Evolutionary conservation across 108 stramenopile species (phyloP), one percentile per base, ranked within the genome.

Genomic region (Nitzschia palea): DNA sequence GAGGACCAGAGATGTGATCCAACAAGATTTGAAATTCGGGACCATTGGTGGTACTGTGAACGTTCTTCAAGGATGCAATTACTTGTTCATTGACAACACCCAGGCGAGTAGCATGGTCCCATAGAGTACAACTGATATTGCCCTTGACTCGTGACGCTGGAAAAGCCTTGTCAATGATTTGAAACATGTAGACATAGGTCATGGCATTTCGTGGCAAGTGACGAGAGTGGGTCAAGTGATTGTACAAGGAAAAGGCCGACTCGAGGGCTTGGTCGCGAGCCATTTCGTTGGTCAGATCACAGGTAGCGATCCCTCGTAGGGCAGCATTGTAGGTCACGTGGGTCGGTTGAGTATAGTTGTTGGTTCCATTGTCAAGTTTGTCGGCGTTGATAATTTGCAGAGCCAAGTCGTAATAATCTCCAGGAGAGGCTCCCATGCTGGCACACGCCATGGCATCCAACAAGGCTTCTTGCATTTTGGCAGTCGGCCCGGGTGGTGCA

Each of bases 281-380:
- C 17, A 75, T 74, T 55, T 76, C 54, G 18, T 34, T 55, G 48
- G 35, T 42, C 34, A 32, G 44, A 23, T 44, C 65, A 23, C 20
- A 48, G 40, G 68, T 77, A 44, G 83, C 70, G 34, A 84, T 66
- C 14, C 84, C 73, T 45, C 88, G 78, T 33, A 89, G 50, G 2
- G 82, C 70, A 0, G 88, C 76, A 62, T 89, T 89, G 81, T 84
- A 86, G 9, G 85, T 85, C 60, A 86, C 74, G 55, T 78, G 72
- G 14, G 85, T 86, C 15, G 85, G 85, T 12, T 58, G 32, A 12
- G 76, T 77, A 26, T 72, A 44, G 18, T 34, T 22, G 55, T 64
- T 60, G 40, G 18, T 60, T 12, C 59, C 59, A 20, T 60, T 60
- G 59, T 60, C 59, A 14, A 40, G 15, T n/a, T 60, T 40, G 26